Evolutionary conservation across 495 filamentous ascomycete species (phyloP).

Genomic region (Elasticomyces elasticus): DNA sequence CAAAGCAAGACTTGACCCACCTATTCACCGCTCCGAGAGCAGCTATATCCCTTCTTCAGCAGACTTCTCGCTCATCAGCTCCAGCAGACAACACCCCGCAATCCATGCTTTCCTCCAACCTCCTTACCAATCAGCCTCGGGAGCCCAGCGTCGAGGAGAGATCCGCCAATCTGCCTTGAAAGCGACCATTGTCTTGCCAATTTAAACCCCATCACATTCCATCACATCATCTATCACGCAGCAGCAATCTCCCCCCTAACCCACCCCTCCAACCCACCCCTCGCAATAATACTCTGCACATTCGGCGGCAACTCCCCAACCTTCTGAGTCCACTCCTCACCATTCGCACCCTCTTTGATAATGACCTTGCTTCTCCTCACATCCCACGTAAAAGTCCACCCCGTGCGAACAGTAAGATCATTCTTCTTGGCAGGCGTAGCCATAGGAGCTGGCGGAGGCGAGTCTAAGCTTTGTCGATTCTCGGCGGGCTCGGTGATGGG

Average conservation of each 20-base stretch:
- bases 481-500: slow-evolving; percentile 23
- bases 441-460: slow-evolving; percentile 34
- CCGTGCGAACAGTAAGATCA: slow-evolving; percentile 70
- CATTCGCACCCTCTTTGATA: slow-evolving; percentile 57
- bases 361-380: slow-evolving; percentile 58
- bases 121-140: too few species aligned
- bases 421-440: slow-evolving; percentile 27
- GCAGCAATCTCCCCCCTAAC: slow-evolving; percentile 55
- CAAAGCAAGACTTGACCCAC: too few species aligned
- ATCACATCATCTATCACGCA: not conserved
- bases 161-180: not conserved
- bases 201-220: not conserved
- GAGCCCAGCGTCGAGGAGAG: too few species aligned
- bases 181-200: too few species aligned
- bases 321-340: slow-evolving; percentile 61
- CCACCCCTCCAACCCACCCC: slow-evolving; percentile 73
- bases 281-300: slow-evolving; percentile 58
- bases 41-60: too few species aligned
- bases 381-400: slow-evolving; percentile 85
- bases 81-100: too few species aligned
- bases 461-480: slow-evolving; percentile 39
- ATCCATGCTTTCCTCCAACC: too few species aligned
- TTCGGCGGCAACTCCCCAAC: slow-evolving; percentile 80
- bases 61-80: too few species aligned
- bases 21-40: too few species aligned